A percentile compares a stretch with the other conserved stretches of the same genome.
phyloP scores from a whole-genome alignment of 2,329 filamentous ascomycete species.

The Taxawa tesnikishii region DNA sequence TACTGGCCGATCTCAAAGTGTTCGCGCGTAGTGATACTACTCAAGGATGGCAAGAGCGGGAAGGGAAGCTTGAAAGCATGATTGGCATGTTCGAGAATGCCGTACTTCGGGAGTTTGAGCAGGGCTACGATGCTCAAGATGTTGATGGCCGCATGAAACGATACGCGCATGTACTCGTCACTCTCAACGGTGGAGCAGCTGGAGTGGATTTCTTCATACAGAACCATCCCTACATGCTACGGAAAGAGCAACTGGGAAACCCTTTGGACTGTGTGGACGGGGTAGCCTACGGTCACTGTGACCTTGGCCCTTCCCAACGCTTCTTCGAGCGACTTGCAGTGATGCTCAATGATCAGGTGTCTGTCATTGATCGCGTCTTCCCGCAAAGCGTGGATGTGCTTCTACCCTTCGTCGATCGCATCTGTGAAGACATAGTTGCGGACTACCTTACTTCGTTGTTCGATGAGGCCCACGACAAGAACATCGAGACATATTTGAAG shows the following conservation, averaged over 20 bases:
- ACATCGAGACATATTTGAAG: conserved; percentile 66
- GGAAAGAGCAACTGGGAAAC: conserved; percentile 58
- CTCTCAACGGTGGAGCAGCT: conserved; percentile 66
- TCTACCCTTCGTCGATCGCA: conserved; percentile 66
- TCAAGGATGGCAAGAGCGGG: conserved; percentile 57
- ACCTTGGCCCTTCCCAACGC: conserved; percentile 63
- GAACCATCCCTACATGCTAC: conserved; percentile 72
- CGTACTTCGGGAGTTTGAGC: conserved; percentile 81
- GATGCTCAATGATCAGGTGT: conserved; percentile 72
- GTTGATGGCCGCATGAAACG: conserved; percentile 78
- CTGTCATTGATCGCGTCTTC: conserved; percentile 73
- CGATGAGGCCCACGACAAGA: conserved; percentile 71
- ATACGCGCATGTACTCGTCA: conserved; percentile 76
- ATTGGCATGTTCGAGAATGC: conserved; percentile 79
- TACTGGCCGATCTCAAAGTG: conserved; percentile 66
- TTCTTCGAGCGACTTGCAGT: conserved; percentile 68
- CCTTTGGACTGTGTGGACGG: conserved; percentile 72
- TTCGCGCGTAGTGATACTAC: conserved; percentile 77
- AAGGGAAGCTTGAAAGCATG: conserved; percentile 62
- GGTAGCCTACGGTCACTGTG: conserved; percentile 52
- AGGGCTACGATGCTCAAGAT: conserved; percentile 80
- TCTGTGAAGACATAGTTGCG: conserved; percentile 68
- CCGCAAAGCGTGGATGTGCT: conserved; percentile 58
- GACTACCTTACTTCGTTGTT: conserved; percentile 80
- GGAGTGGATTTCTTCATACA: conserved; percentile 73